Evolutionary conservation across 495 filamentous ascomycete genomes (phyloP).

Genomic region (Xylaria scruposa): DNA sequence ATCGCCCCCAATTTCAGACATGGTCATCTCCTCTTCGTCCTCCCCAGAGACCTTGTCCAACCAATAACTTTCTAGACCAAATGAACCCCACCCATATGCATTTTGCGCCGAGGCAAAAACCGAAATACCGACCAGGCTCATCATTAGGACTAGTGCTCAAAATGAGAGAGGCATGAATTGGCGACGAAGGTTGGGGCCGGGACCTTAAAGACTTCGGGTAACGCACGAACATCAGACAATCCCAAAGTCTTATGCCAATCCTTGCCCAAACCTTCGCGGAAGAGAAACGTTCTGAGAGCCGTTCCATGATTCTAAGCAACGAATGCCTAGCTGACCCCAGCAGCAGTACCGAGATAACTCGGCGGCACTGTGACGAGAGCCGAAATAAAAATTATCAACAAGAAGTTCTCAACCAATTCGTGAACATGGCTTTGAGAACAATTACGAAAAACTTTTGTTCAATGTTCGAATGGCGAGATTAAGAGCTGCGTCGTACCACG

Average conservation of each 20-base stretch:
- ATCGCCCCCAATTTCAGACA: constrained; percentile 6
- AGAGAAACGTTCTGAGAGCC: constrained; percentile 2
- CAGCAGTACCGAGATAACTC: constrained; percentile 4
- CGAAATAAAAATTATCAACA: constrained; percentile 35
- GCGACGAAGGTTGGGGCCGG: constrained; percentile 26
- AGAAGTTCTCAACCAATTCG: constrained; percentile 9
- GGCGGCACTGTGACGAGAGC: background rate
- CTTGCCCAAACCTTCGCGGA: constrained; percentile 10
- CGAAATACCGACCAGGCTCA: constrained; percentile 39
- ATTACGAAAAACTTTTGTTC: background rate
- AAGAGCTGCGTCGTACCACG: constrained; percentile 25
- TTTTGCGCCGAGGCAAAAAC: constrained; percentile 19
- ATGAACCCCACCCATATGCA: constrained; percentile 19
- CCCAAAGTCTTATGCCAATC: constrained; percentile 9
- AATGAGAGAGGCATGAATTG: constrained; percentile 39
- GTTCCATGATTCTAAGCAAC: constrained; percentile 13
- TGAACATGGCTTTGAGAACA: constrained; percentile 10
- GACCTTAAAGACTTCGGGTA: constrained; percentile 23
- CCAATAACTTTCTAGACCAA: constrained; percentile 28
- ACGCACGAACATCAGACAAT: constrained; percentile 23
- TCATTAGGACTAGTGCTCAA: constrained; percentile 33
- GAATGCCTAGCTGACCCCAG: background rate
- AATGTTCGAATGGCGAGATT: background rate
- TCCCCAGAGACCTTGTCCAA: constrained; percentile 23
- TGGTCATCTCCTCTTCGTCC: constrained; percentile 8